Conservation (phyloP, 768 basidiomycete species). For the Daedaleopsis sinensis region DNA sequence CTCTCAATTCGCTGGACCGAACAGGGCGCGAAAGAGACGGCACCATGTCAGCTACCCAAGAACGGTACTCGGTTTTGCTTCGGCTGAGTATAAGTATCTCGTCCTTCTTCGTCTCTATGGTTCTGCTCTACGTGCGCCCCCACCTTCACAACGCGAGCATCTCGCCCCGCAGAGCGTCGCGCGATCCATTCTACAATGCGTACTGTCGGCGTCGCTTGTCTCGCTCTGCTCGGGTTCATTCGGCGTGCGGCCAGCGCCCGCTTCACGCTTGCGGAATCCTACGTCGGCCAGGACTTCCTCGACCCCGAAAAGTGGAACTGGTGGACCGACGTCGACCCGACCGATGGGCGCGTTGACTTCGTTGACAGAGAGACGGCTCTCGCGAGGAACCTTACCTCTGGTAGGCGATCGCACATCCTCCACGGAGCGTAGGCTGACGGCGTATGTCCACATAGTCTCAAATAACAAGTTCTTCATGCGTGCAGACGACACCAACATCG, state of each 20-base stretch:
- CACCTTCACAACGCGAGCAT: slow-evolving; percentile 14
- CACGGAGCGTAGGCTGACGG: not conserved
- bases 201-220: slow-evolving; percentile 31
- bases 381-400: not conserved
- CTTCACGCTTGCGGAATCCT: not conserved
- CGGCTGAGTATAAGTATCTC: slow-evolving; percentile 3
- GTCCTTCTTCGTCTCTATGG: slow-evolving; percentile 27
- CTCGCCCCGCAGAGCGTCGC: slow-evolving; percentile 23
- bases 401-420: not conserved
- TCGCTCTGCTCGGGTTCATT: slow-evolving; percentile 22
- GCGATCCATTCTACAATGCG: slow-evolving; percentile 33
- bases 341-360: not conserved
- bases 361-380: not conserved
- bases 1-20: no score
- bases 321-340: not conserved
- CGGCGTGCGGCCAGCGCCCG: slow-evolving; percentile 21
- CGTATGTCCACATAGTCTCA: slow-evolving; percentile 29
- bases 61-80: no score
- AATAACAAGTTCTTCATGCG: slow-evolving; percentile 55
- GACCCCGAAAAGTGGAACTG: not conserved
- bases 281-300: not conserved
- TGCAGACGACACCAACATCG: slow-evolving; percentile 46
- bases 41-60: no score
- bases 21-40: no score
- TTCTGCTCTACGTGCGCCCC: slow-evolving; percentile 29